A percentile compares a stretch with the other conserved stretches of the same genome.
These are phyloP conservation scores for Volvariella volvacea DNA, from an alignment of 1,284 basidiomycete species.

Conservation along the genomic window DNA sequence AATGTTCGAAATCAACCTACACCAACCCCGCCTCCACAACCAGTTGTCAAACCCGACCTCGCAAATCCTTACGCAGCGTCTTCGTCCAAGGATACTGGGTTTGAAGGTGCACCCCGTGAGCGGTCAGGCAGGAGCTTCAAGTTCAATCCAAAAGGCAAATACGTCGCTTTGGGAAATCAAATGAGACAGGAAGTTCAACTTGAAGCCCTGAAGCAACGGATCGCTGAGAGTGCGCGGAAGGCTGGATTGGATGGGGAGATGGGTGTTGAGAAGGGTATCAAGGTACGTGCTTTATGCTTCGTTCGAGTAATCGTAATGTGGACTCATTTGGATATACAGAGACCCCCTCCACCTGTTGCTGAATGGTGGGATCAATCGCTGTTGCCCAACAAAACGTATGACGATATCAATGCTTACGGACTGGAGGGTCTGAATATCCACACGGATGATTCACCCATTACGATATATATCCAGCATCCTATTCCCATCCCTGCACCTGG, in stretches of 20 bases:
- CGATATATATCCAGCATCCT: slow-evolving; percentile 92
- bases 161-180: slow-evolving; percentile 78
- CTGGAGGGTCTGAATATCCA: slow-evolving; percentile 55
- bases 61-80: slow-evolving; percentile 68
- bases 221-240: slow-evolving; percentile 87
- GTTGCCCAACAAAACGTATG: slow-evolving; percentile 76
- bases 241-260: slow-evolving; percentile 92
- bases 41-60: slow-evolving; percentile 39
- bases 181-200: slow-evolving; percentile 81
- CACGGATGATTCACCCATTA: slow-evolving; percentile 71
- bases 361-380: slow-evolving; percentile 98
- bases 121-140: slow-evolving; percentile 67
- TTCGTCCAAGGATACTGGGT: slow-evolving; percentile 47
- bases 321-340: slow-evolving; percentile 26
- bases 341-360: slow-evolving; percentile 79
- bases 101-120: slow-evolving; percentile 67
- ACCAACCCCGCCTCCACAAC: slow-evolving; percentile 51
- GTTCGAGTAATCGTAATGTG: background rate
- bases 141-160: slow-evolving; percentile 90
- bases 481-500: slow-evolving; percentile 91
- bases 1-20: slow-evolving; percentile 69
- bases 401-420: slow-evolving; percentile 55
- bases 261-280: slow-evolving; percentile 85
- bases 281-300: slow-evolving; percentile 36
- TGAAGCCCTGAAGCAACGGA: slow-evolving; percentile 88